Conservation (phyloP, 352 stramenopile species). For the Pythium aquatile region DNA sequence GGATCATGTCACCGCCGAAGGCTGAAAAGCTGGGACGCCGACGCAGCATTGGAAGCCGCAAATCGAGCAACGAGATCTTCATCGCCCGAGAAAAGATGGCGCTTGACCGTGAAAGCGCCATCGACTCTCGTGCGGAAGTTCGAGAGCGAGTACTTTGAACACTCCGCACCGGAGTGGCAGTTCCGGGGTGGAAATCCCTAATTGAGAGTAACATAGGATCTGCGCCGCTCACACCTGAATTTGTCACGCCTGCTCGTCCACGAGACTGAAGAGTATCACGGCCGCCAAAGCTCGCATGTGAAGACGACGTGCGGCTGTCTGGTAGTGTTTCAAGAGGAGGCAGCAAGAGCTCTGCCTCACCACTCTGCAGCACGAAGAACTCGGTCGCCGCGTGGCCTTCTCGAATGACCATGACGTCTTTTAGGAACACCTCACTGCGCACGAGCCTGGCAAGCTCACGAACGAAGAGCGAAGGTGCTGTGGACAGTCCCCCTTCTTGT, state of each 20-base stretch:
- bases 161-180: background rate
- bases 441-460: conserved; percentile 27
- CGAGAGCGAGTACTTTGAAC: conserved; percentile 2
- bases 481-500: conserved; percentile 15
- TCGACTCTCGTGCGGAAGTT: conserved; percentile 17
- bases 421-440: conserved; percentile 60
- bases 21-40: background rate
- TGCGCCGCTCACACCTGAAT: background rate
- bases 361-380: conserved; percentile 64
- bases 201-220: no score
- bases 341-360: conserved; percentile 52
- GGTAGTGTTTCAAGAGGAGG: conserved; percentile 23
- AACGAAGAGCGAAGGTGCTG: conserved; percentile 18
- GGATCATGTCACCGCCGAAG: conserved; percentile 21
- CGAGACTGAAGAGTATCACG: background rate
- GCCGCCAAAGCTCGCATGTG: background rate
- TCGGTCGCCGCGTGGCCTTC: conserved; percentile 50
- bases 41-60: conserved; percentile 7
- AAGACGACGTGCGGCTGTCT: background rate
- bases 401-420: conserved; percentile 52
- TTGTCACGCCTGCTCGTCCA: background rate
- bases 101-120: conserved; percentile 9
- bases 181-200: no score
- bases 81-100: conserved; percentile 12
- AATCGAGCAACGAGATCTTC: conserved; percentile 12